Evolutionary conservation across 2,329 filamentous ascomycete species (phyloP).

Genomic region (Meredithiella fracta): DNA sequence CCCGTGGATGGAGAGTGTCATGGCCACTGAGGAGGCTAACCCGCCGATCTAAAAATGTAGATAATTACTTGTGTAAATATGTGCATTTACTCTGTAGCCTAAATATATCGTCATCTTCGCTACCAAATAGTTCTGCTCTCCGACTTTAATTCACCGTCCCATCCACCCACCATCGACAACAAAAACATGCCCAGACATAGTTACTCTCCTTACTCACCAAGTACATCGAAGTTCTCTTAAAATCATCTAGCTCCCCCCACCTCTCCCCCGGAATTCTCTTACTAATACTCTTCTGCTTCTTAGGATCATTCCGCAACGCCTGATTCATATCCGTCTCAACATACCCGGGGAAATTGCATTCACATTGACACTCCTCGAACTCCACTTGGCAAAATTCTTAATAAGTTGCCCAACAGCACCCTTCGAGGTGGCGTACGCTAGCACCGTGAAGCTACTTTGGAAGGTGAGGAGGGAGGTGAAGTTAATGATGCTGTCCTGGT

Average conservation of each 20-base stretch:
- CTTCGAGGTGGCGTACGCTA: conserved; percentile 74
- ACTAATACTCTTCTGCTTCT: conserved; percentile 55
- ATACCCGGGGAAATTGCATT: conserved; percentile 87
- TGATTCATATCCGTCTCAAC: conserved; percentile 91
- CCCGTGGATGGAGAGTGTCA: conserved; percentile 44
- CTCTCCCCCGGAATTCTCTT: conserved; percentile 67
- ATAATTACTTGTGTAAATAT: no score
- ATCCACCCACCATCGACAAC: conserved; percentile 89
- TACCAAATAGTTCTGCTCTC: no score
- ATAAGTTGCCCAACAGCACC: conserved; percentile 73
- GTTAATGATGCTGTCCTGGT: conserved; percentile 64
- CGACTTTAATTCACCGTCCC: conserved; percentile 58
- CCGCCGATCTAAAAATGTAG: not conserved
- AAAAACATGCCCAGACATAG: conserved; percentile 71
- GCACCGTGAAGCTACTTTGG: conserved; percentile 76
- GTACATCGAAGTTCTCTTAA: conserved; percentile 68
- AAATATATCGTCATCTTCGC: no score
- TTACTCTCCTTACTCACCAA: conserved; percentile 59
- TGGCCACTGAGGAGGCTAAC: conserved; percentile 19
- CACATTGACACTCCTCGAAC: conserved; percentile 58
- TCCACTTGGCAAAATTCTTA: conserved; percentile 76
- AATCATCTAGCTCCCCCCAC: conserved; percentile 75
- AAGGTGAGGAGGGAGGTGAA: conserved; percentile 66
- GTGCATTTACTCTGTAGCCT: no score
- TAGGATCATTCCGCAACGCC: conserved; percentile 57